These are phyloP conservation scores for Discostella stelligera DNA, from an alignment of 352 stramenopile genomes.

Conservation along the genomic window DNA sequence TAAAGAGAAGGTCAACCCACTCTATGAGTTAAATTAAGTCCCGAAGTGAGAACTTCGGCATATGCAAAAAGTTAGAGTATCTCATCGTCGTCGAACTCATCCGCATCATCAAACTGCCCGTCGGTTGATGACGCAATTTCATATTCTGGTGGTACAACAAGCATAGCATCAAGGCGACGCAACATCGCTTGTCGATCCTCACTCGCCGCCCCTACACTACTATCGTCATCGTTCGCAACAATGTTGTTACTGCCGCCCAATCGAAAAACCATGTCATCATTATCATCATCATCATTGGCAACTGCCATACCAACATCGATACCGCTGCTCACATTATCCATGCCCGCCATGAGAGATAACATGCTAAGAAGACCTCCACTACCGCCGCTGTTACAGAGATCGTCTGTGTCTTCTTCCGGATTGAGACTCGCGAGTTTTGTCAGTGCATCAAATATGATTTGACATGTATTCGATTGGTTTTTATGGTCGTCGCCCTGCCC, in stretches of 20 bases:
- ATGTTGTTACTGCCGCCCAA: constrained; percentile 50
- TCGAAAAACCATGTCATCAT: constrained; percentile 48
- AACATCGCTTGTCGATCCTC: constrained; percentile 65
- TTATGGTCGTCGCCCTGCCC: constrained; percentile 5
- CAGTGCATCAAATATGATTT: constrained; percentile 62
- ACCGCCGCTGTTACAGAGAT: constrained; percentile 36
- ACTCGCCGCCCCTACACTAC: constrained; percentile 26
- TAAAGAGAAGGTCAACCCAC: too few species aligned
- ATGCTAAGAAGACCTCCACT: constrained; percentile 42
- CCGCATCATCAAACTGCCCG: constrained; percentile 65
- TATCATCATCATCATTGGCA: constrained; percentile 36
- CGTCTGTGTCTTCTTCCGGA: constrained; percentile 47
- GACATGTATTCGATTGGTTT: constrained; percentile 35
- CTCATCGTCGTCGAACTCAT: constrained; percentile 37
- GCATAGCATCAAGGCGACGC: constrained; percentile 56
- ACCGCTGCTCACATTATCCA: constrained; percentile 8
- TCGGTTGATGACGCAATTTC: constrained; percentile 48
- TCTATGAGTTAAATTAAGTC: too few species aligned
- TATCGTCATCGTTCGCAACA: constrained; percentile 42
- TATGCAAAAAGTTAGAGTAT: constrained; percentile 6
- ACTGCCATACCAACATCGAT: constrained; percentile 26
- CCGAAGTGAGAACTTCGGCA: not conserved
- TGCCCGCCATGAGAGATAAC: constrained; percentile 49
- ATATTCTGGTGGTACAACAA: constrained; percentile 63
- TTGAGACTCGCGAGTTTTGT: constrained; percentile 63